Conservation (phyloP, 2,329 filamentous ascomycete species). For the Pochonia chlamydosporia region DNA sequence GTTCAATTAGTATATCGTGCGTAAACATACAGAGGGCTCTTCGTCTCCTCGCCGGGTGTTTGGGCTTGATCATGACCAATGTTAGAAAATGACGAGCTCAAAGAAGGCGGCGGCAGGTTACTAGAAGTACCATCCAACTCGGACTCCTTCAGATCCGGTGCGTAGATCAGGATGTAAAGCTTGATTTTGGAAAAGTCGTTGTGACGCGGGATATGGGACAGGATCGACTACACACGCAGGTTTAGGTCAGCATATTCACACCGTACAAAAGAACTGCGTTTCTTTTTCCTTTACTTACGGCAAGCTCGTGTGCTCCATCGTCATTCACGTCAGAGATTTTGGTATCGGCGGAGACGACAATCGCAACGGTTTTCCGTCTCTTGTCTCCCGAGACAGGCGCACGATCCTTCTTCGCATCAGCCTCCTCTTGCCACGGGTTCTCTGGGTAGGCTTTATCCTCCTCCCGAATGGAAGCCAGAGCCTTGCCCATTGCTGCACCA, state of each 20-base stretch:
- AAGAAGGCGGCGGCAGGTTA: conserved; percentile 57
- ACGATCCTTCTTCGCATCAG: conserved; percentile 57
- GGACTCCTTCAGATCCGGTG: conserved; percentile 69
- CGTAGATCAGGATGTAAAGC: conserved; percentile 85
- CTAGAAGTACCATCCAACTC: conserved; percentile 43
- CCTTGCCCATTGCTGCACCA: conserved; percentile 75
- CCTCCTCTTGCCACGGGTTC: conserved; percentile 89
- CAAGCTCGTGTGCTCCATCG: conserved; percentile 66
- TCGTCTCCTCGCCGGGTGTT: conserved; percentile 58
- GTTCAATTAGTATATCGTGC: not conserved
- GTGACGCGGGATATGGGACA: conserved; percentile 79
- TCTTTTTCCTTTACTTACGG: too few relatives aligned
- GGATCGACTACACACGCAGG: conserved; percentile 56
- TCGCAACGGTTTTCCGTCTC: conserved; percentile 72
- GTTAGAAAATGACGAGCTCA: conserved; percentile 80
- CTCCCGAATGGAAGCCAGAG: conserved; percentile 75
- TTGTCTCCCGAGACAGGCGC: conserved; percentile 31
- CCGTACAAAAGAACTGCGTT: too few relatives aligned
- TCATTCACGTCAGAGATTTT: conserved; percentile 53
- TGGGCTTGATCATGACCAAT: conserved; percentile 70
- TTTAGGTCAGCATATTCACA: conserved; percentile 8
- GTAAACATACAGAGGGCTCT: conserved; percentile 47
- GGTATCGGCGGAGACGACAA: conserved; percentile 79
- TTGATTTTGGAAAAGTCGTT: conserved; percentile 68
- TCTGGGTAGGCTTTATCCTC: conserved; percentile 81